Evolutionary conservation across 2,329 filamentous ascomycete species (phyloP).

Genomic region (Chrysoporthe austroafricana): DNA sequence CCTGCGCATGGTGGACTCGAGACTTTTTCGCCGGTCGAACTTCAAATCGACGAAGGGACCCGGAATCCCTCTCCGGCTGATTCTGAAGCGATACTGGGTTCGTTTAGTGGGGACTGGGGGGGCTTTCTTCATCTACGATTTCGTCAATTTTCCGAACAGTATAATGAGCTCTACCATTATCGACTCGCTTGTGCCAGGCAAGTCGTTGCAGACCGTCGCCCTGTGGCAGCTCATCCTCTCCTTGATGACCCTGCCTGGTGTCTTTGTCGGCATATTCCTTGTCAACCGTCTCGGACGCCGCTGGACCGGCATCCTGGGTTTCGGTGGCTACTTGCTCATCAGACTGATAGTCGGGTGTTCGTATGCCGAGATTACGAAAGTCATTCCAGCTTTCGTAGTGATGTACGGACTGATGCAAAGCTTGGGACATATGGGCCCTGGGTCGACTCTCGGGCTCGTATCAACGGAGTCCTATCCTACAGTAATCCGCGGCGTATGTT

Average conservation of each 20-base stretch:
- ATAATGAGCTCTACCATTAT: slow-evolving; percentile 51
- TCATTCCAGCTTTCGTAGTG: slow-evolving; percentile 54
- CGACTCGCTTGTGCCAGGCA: slow-evolving; percentile 41
- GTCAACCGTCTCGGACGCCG: slow-evolving; percentile 53
- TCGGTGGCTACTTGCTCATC: slow-evolving; percentile 53
- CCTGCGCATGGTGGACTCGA: slow-evolving; percentile 40
- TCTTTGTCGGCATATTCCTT: slow-evolving; percentile 52
- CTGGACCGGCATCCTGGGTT: slow-evolving; percentile 55
- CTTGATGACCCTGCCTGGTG: slow-evolving; percentile 50
- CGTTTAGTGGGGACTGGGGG: slow-evolving; percentile 50
- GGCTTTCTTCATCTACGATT: slow-evolving; percentile 58
- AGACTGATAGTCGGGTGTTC: slow-evolving; percentile 55
- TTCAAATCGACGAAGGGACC: slow-evolving; percentile 33
- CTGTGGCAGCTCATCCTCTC: slow-evolving; percentile 54
- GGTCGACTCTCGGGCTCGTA: slow-evolving; percentile 54
- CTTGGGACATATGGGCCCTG: slow-evolving; percentile 53
- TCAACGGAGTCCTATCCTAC: slow-evolving; percentile 57
- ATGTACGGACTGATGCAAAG: slow-evolving; percentile 57
- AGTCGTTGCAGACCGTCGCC: slow-evolving; percentile 46
- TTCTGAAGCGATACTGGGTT: slow-evolving; percentile 51
- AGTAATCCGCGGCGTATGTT: slow-evolving; percentile 54
- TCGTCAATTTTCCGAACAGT: slow-evolving; percentile 49
- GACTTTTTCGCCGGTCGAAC: slow-evolving; percentile 39
- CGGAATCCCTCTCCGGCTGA: slow-evolving; percentile 38
- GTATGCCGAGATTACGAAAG: slow-evolving; percentile 51